phyloP scores from a whole-genome alignment of 2,329 filamentous ascomycete genomes.

The Cercospora zeae-maydis region DNA sequence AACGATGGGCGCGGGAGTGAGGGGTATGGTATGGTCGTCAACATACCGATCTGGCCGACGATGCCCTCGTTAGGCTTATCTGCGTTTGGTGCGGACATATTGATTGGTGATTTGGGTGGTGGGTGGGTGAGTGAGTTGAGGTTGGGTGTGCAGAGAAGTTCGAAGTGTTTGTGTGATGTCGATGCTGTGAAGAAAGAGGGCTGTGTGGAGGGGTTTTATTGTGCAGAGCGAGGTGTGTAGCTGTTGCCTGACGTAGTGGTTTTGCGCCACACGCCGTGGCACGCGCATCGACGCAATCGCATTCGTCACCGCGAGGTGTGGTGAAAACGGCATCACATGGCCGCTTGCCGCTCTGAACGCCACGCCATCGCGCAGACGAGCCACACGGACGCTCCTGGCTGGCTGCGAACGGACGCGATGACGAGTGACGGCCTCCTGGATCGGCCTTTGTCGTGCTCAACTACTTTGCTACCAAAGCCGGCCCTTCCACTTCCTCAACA shows the following conservation, averaged over 20 bases:
- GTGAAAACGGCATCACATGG: background rate
- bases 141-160: background rate
- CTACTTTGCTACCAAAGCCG: background rate
- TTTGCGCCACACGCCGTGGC: background rate
- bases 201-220: background rate
- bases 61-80: slow-evolving; percentile 45
- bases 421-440: background rate
- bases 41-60: slow-evolving; percentile 37
- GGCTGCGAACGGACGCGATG: background rate
- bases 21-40: background rate
- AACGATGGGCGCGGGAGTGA: background rate
- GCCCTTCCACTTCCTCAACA: background rate
- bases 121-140: slow-evolving; percentile 14
- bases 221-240: background rate
- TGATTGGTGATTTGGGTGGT: slow-evolving; percentile 24
- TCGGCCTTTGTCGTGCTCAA: background rate
- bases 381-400: background rate
- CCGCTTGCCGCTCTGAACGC: no score
- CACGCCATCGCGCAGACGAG: background rate
- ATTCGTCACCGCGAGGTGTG: background rate
- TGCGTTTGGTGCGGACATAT: slow-evolving; percentile 45
- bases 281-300: background rate
- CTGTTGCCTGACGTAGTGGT: background rate
- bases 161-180: background rate
- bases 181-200: background rate